Conservation (phyloP, 257 asterid genomes). For the Jasminum sambac region DNA sequence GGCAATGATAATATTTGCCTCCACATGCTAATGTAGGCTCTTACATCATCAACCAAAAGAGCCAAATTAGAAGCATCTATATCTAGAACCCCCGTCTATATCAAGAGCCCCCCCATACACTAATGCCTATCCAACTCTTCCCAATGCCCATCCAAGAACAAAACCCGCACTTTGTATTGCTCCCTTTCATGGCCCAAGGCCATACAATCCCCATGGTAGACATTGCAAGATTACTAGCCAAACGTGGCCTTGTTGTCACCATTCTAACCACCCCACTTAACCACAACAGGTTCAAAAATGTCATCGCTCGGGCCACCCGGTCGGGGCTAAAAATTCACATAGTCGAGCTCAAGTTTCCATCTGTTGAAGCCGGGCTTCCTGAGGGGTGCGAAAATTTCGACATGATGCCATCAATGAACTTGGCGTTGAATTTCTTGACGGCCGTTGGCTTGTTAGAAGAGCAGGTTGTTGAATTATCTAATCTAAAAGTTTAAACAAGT, state of each 20-base stretch:
- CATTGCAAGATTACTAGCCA: slow-evolving; percentile 40
- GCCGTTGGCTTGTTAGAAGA: slow-evolving; percentile 39
- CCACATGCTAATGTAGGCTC: neutral
- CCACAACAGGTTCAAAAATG: slow-evolving; percentile 23
- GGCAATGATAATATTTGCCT: neutral
- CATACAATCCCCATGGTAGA: slow-evolving; percentile 57
- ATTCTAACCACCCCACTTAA: slow-evolving; percentile 47
- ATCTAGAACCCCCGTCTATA: neutral
- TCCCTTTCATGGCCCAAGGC: slow-evolving; percentile 61
- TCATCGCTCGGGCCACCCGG: slow-evolving; percentile 29
- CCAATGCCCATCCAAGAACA: slow-evolving; percentile 36
- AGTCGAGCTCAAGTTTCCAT: slow-evolving; percentile 39
- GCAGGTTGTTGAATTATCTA: neutral
- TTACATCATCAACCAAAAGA: neutral
- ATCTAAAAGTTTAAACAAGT: too few relatives aligned
- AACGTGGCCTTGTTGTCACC: slow-evolving; percentile 38
- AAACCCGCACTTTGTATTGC: slow-evolving; percentile 44
- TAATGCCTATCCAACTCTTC: neutral
- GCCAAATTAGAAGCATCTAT: neutral
- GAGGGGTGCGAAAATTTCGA: slow-evolving; percentile 53
- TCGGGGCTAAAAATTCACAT: slow-evolving; percentile 31
- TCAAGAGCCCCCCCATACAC: neutral
- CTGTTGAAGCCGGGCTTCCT: slow-evolving; percentile 43
- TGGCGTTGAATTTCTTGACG: slow-evolving; percentile 26
- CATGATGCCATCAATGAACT: slow-evolving; percentile 31